phyloP scores from a whole-genome alignment of 768 basidiomycete species.

The Hortiboletus flavorubellus region DNA sequence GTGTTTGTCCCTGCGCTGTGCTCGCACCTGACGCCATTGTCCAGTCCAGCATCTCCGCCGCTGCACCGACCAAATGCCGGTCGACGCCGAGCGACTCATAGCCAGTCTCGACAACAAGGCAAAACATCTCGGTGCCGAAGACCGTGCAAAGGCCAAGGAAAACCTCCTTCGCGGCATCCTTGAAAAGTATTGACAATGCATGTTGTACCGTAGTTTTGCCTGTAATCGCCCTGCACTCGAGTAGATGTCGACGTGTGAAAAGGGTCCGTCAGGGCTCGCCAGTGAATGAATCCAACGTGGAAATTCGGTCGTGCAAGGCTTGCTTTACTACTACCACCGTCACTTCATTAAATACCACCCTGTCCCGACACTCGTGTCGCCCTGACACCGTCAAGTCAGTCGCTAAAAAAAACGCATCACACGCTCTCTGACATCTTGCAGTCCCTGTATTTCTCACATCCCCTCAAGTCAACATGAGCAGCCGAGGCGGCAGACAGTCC shows the following conservation, averaged over 20 bases:
- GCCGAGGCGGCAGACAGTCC: constrained; percentile 62
- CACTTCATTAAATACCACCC: background rate
- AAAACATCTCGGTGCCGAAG: constrained; percentile 36
- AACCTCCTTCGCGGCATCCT: constrained; percentile 34
- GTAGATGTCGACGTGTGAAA: constrained; percentile 26
- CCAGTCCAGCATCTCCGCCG: constrained; percentile 46
- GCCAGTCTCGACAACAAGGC: constrained; percentile 51
- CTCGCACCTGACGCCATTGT: constrained; percentile 6
- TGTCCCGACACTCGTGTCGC: background rate
- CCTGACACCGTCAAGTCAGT: constrained; percentile 3
- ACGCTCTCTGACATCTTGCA: background rate
- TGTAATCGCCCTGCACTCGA: background rate
- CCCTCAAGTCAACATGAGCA: constrained; percentile 44
- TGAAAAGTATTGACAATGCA: constrained; percentile 28
- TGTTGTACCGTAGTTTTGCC: constrained; percentile 6
- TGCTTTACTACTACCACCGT: constrained; percentile 11
- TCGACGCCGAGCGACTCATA: constrained; percentile 50
- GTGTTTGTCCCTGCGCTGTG: background rate
- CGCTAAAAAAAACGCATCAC: background rate
- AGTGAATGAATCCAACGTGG: background rate
- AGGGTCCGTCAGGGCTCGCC: constrained; percentile 1
- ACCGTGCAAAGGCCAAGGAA: constrained; percentile 33
- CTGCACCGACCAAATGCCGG: constrained; percentile 44
- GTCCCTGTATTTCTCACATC: constrained; percentile 1
- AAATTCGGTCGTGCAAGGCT: constrained; percentile 2